Evolutionary conservation across 2,329 filamentous ascomycete species (phyloP).

Genomic region (Cercospora citrullina): DNA sequence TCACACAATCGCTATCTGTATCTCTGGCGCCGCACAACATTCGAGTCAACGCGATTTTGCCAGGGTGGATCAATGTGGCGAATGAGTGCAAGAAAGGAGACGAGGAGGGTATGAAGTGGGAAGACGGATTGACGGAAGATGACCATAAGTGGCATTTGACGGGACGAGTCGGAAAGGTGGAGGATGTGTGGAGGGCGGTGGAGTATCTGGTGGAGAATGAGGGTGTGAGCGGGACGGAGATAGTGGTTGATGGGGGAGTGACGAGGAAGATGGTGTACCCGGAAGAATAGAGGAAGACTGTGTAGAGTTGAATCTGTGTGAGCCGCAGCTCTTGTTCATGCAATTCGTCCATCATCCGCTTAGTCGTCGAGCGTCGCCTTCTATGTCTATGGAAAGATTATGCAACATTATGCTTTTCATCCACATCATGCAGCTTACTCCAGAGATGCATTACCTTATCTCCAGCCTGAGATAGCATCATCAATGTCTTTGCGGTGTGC

Average conservation of each 20-base stretch:
- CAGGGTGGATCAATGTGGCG: slow-evolving; percentile 55
- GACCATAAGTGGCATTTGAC: slow-evolving; percentile 54
- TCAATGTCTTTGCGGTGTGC: slow-evolving; percentile 79
- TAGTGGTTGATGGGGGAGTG: slow-evolving; percentile 51
- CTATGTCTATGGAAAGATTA: slow-evolving; percentile 11
- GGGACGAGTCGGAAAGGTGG: slow-evolving; percentile 53
- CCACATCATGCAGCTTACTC: background rate
- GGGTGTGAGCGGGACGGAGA: slow-evolving; percentile 49
- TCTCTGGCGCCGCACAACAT: slow-evolving; percentile 48
- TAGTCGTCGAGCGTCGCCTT: background rate
- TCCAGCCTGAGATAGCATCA: slow-evolving; percentile 46
- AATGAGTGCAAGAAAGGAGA: slow-evolving; percentile 47
- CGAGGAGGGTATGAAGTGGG: slow-evolving; percentile 46
- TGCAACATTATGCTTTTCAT: background rate
- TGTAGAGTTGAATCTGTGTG: background rate
- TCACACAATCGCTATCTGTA: slow-evolving; percentile 53
- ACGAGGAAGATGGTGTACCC: slow-evolving; percentile 22
- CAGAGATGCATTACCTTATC: slow-evolving; percentile 4
- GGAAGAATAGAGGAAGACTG: background rate
- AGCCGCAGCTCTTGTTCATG: background rate
- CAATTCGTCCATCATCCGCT: background rate
- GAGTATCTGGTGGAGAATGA: slow-evolving; percentile 45
- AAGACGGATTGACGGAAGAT: slow-evolving; percentile 47
- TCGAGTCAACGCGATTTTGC: slow-evolving; percentile 52
- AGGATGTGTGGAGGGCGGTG: slow-evolving; percentile 47